phyloP scores from a whole-genome alignment of 441 rosid genomes.

The Populus hybrid region DNA sequence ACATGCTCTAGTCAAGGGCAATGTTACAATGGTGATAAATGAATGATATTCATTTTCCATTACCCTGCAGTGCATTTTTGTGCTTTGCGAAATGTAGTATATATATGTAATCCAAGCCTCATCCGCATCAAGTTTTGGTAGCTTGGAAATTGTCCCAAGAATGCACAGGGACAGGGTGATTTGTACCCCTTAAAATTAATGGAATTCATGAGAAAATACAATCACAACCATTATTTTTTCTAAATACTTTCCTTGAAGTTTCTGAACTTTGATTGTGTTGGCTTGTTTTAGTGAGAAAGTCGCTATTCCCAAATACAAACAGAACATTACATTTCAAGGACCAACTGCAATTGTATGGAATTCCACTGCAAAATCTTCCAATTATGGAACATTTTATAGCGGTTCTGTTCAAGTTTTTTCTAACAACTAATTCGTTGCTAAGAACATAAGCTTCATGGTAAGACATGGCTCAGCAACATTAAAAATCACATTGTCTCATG shows the following conservation, averaged over 20 bases:
- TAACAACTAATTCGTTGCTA: constrained; percentile 58
- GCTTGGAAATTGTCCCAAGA: too few species aligned
- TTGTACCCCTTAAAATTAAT: too few species aligned
- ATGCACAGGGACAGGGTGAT: too few species aligned
- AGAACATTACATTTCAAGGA: constrained; percentile 83
- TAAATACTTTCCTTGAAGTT: background rate
- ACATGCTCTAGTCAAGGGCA: background rate
- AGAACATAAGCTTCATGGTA: constrained; percentile 91
- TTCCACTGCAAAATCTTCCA: constrained; percentile 70
- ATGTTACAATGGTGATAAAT: background rate
- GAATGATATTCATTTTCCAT: background rate
- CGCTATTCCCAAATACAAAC: constrained; percentile 50
- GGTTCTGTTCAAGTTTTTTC: constrained; percentile 84
- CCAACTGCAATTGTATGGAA: constrained; percentile 91
- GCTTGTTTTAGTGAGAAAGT: constrained; percentile 62
- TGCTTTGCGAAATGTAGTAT: too few species aligned
- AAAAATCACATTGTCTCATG: background rate
- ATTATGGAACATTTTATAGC: constrained; percentile 65
- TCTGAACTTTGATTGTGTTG: background rate
- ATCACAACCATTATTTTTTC: background rate
- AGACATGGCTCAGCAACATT: constrained; percentile 7
- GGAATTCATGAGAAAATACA: too few species aligned
- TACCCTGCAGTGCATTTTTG: background rate
- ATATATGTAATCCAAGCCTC: too few species aligned
- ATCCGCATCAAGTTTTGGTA: too few species aligned